Evolutionary conservation across 2,329 filamentous ascomycete genomes (phyloP), one percentile per base, ranked within the genome.

Genomic region (Colletotrichum sp.): DNA sequence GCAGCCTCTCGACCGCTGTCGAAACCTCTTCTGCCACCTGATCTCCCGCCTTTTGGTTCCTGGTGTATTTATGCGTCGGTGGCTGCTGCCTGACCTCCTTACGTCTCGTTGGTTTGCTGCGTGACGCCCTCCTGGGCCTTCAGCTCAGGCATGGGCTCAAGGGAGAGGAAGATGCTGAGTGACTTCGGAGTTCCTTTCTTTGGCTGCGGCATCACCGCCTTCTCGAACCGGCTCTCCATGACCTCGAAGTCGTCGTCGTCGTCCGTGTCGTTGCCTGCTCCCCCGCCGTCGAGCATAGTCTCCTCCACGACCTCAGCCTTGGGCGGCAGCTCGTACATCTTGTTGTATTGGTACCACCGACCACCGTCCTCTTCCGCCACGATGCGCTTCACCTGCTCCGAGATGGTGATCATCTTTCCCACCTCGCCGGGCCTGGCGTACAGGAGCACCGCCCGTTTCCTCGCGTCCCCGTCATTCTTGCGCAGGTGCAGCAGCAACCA

Each of bases 401-500:
- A 88, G 61, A 95, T 89, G 5, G 90, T 93, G 78, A 95, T 90
- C 79, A 95, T 86, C 82, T 95, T 96, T 82, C 87, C 88, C 3
- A 90, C 88, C 4, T 91, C 88, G 12, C 81, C 75, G 1, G 88
- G 84, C 24, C 87, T 87, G 36, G 89, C 88, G 78, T 90, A 86
- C 21, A 92, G 82, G 52, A 92, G 81, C n/a, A 86, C 86, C 16
- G 87, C 79, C 12, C 83, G 81, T 0, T 80, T 81, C 48, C 62
- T 80, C 2, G 79, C 77, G n/a, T 80, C 75, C 38, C 71, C 59
- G 67, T 73, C 36, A 68, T 80, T 80, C 76, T 68, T 75, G 64
- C 69, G 71, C 48, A 91, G 83, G 77, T 91, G 89, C 4, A 82
- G 81, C 24, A 87, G 80, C 52, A 87, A 82, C 32, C 86, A 83